phyloP scores from a whole-genome alignment of 192 early-diverging fungal genomes.

The Coemansia sp. region DNA sequence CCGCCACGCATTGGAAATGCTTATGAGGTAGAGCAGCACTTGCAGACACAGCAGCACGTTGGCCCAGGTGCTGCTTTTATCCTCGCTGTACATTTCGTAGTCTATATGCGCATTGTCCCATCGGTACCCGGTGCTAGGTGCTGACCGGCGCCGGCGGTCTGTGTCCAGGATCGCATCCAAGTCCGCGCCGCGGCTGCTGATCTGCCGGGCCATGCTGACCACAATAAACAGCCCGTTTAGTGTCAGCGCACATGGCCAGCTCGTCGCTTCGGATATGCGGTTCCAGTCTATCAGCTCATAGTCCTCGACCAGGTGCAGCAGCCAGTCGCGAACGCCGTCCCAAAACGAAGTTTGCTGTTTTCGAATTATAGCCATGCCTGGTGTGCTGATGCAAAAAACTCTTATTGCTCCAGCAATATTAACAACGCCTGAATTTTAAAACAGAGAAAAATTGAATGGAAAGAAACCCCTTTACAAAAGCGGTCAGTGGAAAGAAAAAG shows the following conservation, averaged over 20 bases:
- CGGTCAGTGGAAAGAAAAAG: too few species aligned
- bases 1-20: conserved; percentile 38
- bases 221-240: conserved; percentile 41
- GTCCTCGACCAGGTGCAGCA: conserved; percentile 41
- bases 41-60: conserved; percentile 26
- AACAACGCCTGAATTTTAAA: too few species aligned
- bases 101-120: conserved; percentile 8
- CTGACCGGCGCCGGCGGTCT: conserved; percentile 12
- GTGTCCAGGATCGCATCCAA: conserved; percentile 22
- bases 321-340: conserved; percentile 46
- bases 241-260: conserved; percentile 47
- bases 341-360: conserved; percentile 32
- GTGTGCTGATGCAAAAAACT: too few species aligned
- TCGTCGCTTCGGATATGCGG: conserved; percentile 39
- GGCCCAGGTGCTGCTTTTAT: conserved; percentile 6
- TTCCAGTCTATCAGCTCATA: conserved; percentile 54
- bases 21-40: conserved; percentile 21
- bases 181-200: conserved; percentile 8
- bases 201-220: conserved; percentile 22
- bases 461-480: too few species aligned
- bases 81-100: neutral
- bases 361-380: conserved; percentile 29
- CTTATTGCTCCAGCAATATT: too few species aligned
- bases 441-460: too few species aligned
- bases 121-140: neutral